phyloP scores from a whole-genome alignment of 164 flowering plant species.

The Kingdonia uniflora region DNA sequence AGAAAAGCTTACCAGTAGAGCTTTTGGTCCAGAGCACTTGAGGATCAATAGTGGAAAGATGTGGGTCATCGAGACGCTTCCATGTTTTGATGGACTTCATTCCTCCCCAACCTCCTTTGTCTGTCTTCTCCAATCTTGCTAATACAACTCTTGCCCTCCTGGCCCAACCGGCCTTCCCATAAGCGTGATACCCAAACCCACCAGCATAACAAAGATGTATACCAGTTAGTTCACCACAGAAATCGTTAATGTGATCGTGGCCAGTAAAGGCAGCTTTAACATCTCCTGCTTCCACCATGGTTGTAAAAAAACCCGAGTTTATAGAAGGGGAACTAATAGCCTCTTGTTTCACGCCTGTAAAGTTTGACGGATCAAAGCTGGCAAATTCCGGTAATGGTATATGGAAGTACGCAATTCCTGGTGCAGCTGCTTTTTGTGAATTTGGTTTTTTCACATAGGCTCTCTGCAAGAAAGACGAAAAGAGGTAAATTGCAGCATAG shows the following conservation, averaged over 20 bases:
- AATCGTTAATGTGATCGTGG: slow-evolving; percentile 89
- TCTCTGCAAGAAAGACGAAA: slow-evolving; percentile 29
- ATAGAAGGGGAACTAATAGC: slow-evolving; percentile 70
- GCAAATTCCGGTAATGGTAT: slow-evolving; percentile 85
- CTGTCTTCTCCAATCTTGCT: slow-evolving; percentile 54
- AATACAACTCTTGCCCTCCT: slow-evolving; percentile 81
- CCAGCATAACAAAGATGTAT: slow-evolving; percentile 85
- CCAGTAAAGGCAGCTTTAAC: slow-evolving; percentile 85
- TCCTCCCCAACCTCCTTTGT: slow-evolving; percentile 55
- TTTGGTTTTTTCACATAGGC: slow-evolving; percentile 40
- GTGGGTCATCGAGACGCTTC: slow-evolving; percentile 80
- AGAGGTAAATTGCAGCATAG: not conserved
- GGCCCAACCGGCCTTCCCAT: slow-evolving; percentile 89
- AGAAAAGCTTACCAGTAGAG: slow-evolving; percentile 34
- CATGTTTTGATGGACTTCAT: slow-evolving; percentile 89
- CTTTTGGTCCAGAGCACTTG: slow-evolving; percentile 70
- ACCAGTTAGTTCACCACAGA: slow-evolving; percentile 68
- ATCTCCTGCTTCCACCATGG: slow-evolving; percentile 77
- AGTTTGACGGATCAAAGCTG: slow-evolving; percentile 57
- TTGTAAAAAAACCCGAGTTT: slow-evolving; percentile 89
- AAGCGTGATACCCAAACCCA: slow-evolving; percentile 97
- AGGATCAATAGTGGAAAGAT: slow-evolving; percentile 50
- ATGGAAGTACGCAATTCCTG: slow-evolving; percentile 84
- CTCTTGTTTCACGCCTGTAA: slow-evolving; percentile 75
- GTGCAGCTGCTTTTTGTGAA: slow-evolving; percentile 56